A percentile compares a stretch with the other conserved stretches of the same genome.
phyloP scores from a whole-genome alignment of 768 basidiomycete genomes.

The Hirschioporus abietinus region DNA sequence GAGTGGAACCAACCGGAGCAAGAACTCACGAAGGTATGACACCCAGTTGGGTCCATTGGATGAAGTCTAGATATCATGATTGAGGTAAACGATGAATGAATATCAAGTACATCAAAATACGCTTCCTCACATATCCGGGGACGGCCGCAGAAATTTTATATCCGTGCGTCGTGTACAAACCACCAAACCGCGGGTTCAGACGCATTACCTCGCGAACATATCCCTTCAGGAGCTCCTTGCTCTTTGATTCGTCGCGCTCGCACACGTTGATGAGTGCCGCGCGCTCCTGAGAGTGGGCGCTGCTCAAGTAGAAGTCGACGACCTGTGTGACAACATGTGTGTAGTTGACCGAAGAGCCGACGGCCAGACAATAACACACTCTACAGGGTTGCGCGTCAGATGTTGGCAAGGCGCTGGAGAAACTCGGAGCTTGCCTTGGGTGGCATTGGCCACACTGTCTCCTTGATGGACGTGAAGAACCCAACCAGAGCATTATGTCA shows the following conservation, averaged over 20 bases:
- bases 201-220: conserved; percentile 51
- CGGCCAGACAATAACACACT: conserved; percentile 42
- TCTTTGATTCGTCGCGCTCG: conserved; percentile 25
- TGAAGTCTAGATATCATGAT: conserved; percentile 35
- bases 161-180: conserved; percentile 56
- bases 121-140: conserved; percentile 43
- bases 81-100: conserved; percentile 9
- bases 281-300: conserved; percentile 32
- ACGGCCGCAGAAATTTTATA: conserved; percentile 53
- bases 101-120: not conserved
- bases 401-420: conserved; percentile 30
- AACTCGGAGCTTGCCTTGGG: conserved; percentile 35
- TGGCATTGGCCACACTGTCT: conserved; percentile 25
- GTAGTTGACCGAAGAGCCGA: conserved; percentile 41
- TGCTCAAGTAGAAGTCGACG: conserved; percentile 49
- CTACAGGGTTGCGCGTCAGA: conserved; percentile 39
- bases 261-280: conserved; percentile 33
- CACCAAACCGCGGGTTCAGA: conserved; percentile 45
- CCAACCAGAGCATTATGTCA: conserved; percentile 27
- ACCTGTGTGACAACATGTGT: conserved; percentile 43
- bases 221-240: conserved; percentile 34
- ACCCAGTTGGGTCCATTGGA: conserved; percentile 66
- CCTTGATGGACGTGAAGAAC: conserved; percentile 21
- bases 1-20: conserved; percentile 6
- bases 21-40: conserved; percentile 38